phyloP scores from a whole-genome alignment of 2,329 filamentous ascomycete genomes.

The Fusarium agapanthi region DNA sequence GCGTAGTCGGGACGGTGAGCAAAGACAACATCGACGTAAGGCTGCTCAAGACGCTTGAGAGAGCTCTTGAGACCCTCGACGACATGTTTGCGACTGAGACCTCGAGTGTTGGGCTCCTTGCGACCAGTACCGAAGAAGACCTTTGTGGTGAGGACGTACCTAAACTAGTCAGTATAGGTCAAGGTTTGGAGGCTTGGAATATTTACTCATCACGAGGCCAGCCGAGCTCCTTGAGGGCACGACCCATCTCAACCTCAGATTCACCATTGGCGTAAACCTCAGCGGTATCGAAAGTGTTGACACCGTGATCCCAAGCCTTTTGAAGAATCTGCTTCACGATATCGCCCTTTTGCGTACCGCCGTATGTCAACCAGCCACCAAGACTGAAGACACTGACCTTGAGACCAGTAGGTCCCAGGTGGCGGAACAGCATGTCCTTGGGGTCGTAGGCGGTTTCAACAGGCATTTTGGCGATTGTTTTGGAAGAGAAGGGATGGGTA shows the following conservation, averaged over 20 bases:
- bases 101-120: constrained; percentile 63
- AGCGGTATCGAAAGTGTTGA: constrained; percentile 70
- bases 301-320: constrained; percentile 65
- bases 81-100: constrained; percentile 72
- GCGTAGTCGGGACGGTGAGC: constrained; percentile 39
- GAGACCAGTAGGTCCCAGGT: constrained; percentile 39
- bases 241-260: constrained; percentile 70
- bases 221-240: constrained; percentile 64
- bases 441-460: constrained; percentile 38
- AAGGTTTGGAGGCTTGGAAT: rapidly evolving
- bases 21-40: constrained; percentile 42
- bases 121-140: constrained; percentile 44
- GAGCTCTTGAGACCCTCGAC: constrained; percentile 57
- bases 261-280: constrained; percentile 67
- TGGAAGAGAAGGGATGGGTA: background rate
- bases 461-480: constrained; percentile 17
- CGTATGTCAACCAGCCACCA: constrained; percentile 41
- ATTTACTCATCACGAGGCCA: constrained; percentile 64
- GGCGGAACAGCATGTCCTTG: constrained; percentile 43
- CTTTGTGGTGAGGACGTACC: constrained; percentile 61
- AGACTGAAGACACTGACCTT: constrained; percentile 41
- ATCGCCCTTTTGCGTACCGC: constrained; percentile 68
- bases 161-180: background rate
- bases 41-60: constrained; percentile 37
- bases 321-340: constrained; percentile 67